A percentile compares a stretch with the other conserved stretches of the same genome.
Conservation (phyloP, 2,329 filamentous ascomycete species). For the Pseudogymnoascus sp. region DNA sequence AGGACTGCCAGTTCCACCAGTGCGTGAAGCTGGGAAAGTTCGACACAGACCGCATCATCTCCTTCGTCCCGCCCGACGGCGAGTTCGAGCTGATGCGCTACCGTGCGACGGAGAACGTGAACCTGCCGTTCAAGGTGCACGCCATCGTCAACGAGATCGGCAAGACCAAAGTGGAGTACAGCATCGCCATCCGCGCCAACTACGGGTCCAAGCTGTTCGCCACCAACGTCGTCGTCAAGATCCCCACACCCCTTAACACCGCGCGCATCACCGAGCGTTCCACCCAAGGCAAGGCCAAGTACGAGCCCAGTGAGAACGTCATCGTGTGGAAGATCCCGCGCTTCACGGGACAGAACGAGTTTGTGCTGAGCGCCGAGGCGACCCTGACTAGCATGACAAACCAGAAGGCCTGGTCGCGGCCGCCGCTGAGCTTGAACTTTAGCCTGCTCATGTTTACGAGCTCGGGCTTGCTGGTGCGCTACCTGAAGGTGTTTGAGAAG, state of each 20-base stretch:
- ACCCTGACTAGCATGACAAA: conserved; percentile 95
- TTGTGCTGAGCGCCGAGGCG: conserved; percentile 88
- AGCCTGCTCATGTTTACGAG: conserved; percentile 97
- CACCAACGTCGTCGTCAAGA: conserved; percentile 89
- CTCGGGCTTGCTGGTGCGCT: conserved; percentile 83
- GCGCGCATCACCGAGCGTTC: conserved; percentile 89
- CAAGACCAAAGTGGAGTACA: conserved; percentile 97
- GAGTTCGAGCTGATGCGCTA: conserved; percentile 99
- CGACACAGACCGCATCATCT: conserved; percentile 93
- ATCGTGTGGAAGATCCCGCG: conserved; percentile 98
- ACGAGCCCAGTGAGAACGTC: conserved; percentile 95
- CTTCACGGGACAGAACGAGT: conserved; percentile 98
- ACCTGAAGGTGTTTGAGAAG: conserved; percentile 99
- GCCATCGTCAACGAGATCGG: conserved; percentile 97
- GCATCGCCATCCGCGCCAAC: conserved; percentile 94
- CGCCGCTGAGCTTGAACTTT: conserved; percentile 86
- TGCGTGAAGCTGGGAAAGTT: conserved; percentile 97
- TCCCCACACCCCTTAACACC: conserved; percentile 94
- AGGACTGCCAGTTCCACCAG: conserved; percentile 98
- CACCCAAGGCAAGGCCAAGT: conserved; percentile 94
- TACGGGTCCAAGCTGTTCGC: conserved; percentile 95
- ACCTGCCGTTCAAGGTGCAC: conserved; percentile 96
- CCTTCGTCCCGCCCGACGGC: conserved; percentile 91
- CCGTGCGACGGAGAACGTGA: conserved; percentile 96
- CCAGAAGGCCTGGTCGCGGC: conserved; percentile 92